Evolutionary conservation across 139 green algal genomes (phyloP).

Genomic region (Pleodorina starrii): DNA sequence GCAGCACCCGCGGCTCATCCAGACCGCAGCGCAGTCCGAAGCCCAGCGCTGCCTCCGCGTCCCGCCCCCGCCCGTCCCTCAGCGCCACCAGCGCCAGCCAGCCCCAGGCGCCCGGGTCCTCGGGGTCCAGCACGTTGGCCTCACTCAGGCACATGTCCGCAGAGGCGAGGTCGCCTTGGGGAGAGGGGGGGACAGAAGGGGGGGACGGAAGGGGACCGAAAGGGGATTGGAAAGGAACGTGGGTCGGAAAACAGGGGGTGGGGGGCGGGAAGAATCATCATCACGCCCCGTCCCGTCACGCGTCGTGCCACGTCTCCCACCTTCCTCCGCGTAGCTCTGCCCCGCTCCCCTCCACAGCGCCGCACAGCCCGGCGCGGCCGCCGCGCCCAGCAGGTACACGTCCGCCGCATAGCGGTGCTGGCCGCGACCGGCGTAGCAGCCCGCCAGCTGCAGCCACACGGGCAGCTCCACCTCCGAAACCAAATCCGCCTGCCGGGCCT

Average conservation of each 20-base stretch:
- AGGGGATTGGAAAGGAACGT: too few species aligned
- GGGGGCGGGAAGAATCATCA: too few species aligned
- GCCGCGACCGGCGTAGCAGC: constrained; percentile 4
- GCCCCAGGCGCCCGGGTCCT: constrained; percentile 29
- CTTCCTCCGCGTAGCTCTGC: background rate
- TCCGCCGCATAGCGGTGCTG: constrained; percentile 25
- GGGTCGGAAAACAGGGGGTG: too few species aligned
- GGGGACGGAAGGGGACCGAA: too few species aligned
- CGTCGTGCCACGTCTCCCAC: too few species aligned
- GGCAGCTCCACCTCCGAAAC: constrained; percentile 14
- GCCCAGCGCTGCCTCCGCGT: constrained; percentile 23
- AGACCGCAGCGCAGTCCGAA: constrained; percentile 16
- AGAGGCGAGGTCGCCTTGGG: constrained; percentile 22
- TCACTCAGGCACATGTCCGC: constrained; percentile 44
- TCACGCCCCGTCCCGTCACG: too few species aligned
- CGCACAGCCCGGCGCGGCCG: background rate
- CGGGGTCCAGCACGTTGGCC: constrained; percentile 49
- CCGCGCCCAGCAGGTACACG: constrained; percentile 32
- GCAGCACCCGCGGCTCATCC: background rate
- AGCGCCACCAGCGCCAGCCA: constrained; percentile 45
- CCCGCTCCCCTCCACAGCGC: constrained; percentile 41
- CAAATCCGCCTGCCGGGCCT: background rate
- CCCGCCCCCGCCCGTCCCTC: constrained; percentile 25
- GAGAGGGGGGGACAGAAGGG: background rate
- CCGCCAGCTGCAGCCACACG: constrained; percentile 38